A percentile compares a stretch with the other conserved stretches of the same genome.
phyloP scores from a whole-genome alignment of 2,329 filamentous ascomycete species.

The Colletotrichum euphorbiae region DNA sequence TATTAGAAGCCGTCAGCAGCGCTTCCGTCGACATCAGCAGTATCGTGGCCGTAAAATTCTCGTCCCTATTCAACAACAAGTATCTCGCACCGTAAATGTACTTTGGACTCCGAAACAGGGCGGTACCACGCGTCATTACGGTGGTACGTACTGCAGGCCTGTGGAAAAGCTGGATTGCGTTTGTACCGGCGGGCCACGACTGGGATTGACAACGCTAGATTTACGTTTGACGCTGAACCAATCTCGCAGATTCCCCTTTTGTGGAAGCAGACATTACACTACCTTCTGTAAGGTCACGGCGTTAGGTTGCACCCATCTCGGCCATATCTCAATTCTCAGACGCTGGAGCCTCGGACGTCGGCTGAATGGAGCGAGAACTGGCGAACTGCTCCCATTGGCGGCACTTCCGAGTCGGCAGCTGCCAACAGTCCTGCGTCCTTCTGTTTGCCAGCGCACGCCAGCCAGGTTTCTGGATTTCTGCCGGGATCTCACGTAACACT shows the following conservation, averaged over 20 bases:
- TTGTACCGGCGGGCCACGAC: conserved; percentile 28
- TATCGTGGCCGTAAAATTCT: conserved; percentile 3
- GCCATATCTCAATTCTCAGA: conserved; percentile 16
- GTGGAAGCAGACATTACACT: conserved; percentile 25
- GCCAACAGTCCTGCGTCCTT: background rate
- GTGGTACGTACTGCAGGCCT: conserved; percentile 11
- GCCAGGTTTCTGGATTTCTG: conserved; percentile 35
- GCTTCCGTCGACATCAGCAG: background rate
- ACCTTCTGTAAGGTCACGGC: conserved; percentile 1
- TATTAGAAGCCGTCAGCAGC: background rate
- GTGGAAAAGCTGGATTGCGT: conserved; percentile 13
- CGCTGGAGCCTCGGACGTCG: conserved; percentile 36
- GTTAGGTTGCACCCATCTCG: conserved; percentile 29
- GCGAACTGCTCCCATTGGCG: conserved; percentile 13
- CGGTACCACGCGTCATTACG: background rate
- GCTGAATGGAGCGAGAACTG: conserved; percentile 21
- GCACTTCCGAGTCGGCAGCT: background rate
- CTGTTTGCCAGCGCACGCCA: conserved; percentile 21
- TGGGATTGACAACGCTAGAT: conserved; percentile 35
- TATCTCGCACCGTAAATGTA: conserved; percentile 2
- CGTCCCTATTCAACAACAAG: background rate
- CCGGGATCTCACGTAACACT: conserved; percentile 38
- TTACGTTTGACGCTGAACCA: conserved; percentile 34
- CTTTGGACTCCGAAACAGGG: background rate
- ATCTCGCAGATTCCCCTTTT: conserved; percentile 38